These are phyloP conservation scores for Capsicum rhomboideum DNA, from an alignment of 257 asterid species.

Conservation along the genomic window DNA sequence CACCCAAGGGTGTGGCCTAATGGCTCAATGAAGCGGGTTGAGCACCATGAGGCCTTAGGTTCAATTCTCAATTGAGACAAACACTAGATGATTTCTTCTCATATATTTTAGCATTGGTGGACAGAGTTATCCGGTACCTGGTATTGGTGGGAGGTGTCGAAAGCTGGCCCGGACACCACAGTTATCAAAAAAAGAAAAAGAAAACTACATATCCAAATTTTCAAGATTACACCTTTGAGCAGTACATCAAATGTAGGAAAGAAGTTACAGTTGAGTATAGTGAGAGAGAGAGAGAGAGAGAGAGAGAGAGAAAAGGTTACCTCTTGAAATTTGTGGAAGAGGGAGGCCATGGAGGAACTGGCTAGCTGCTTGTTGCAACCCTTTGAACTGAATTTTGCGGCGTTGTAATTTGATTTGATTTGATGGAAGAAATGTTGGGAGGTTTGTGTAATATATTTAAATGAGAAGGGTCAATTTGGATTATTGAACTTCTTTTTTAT, in stretches of 20 bases:
- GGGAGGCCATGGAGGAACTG: slow-evolving; percentile 16
- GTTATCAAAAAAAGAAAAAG: too few relatives aligned
- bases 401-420: not conserved
- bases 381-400: slow-evolving; percentile 3
- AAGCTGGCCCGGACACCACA: too few relatives aligned
- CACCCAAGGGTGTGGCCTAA: too few relatives aligned
- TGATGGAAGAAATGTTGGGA: not conserved
- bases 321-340: slow-evolving; percentile 30
- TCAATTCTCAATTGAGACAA: too few relatives aligned
- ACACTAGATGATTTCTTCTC: too few relatives aligned
- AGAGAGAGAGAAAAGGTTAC: not conserved
- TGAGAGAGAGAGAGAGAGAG: too few relatives aligned
- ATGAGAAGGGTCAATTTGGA: not conserved
- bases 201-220: too few relatives aligned
- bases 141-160: too few relatives aligned
- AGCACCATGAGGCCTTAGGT: too few relatives aligned
- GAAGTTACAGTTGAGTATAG: not conserved
- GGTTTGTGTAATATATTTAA: not conserved
- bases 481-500: not conserved
- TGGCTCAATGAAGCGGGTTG: too few relatives aligned
- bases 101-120: too few relatives aligned
- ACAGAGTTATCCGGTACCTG: too few relatives aligned
- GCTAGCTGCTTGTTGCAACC: not conserved
- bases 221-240: not conserved
- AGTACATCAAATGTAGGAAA: not conserved